Evolutionary conservation across 768 basidiomycete species (phyloP), one percentile per base, ranked within the genome.

Genomic region (Strobilomyces dryophilus): DNA sequence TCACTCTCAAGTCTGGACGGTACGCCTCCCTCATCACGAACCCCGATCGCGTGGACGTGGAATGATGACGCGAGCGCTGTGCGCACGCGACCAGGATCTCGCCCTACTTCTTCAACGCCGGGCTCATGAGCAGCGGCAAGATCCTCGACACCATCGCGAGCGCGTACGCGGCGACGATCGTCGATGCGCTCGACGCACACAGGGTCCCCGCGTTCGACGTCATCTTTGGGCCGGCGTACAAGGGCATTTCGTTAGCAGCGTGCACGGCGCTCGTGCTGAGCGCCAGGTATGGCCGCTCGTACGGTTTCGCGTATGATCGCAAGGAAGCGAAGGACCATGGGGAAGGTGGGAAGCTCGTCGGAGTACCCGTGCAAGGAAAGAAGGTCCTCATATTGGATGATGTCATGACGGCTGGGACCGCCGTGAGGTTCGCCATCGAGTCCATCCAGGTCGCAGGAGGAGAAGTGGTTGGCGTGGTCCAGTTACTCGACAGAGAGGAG

Each of bases 61-160:
- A 26, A 45, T 46, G 35, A 27, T 35, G 26, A 42, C 41, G 40
- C 47, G n/a, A n/a, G n/a, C n/a, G 31, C 34, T 15, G 27, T 1
- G 43, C 34, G 37, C 47, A 12, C 47, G 8, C 44, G 34, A 36
- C 41, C 70, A 91, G 92, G 37, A 73, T 79, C 49, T 99, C 95
- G 8, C 97, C 95, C 1, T 98, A 98, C 73, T 99, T 98, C 71
- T 94, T 98, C 79, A 98, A 98, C 64, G 93, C 94, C 2, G 92
- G 92, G 11, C 79, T 92, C 20, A 78, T 99, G 59, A 89, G 84
- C 67, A 84, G 86, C 2, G 93, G 94, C 0, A 81, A 86, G 1
- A 83, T 95, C 36, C 82, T 98, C 44, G 72, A 85, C 32, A 77
- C 84, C 3, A 74, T 95, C 43, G 84, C 92, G 9, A 74, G 79